Percentiles rank a stretch among this genome's conserved stretches.
phyloP scores from a whole-genome alignment of 2,329 filamentous ascomycete genomes.

The Xylaria arbuscula region DNA sequence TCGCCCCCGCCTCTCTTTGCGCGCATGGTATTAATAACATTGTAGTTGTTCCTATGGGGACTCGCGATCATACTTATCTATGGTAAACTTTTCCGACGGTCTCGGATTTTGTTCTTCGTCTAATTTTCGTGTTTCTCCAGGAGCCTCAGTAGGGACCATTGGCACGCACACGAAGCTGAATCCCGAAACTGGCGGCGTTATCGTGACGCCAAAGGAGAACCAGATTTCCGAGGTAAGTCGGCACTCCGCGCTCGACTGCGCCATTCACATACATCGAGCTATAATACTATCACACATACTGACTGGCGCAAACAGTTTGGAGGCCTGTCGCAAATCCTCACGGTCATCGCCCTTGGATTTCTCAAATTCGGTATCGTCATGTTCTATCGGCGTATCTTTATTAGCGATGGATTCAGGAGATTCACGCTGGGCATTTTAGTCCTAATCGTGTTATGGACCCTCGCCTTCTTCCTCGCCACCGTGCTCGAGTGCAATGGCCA shows the following conservation, averaged over 20 bases:
- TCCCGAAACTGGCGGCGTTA: no score
- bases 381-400: background rate
- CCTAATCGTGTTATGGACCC: background rate
- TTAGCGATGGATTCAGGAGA: background rate
- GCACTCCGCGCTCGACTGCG: no score
- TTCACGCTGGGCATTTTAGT: background rate
- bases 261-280: no score
- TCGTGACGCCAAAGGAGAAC: no score
- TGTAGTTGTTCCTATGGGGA: background rate
- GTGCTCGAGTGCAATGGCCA: background rate
- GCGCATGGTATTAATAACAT: background rate
- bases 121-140: no score
- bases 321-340: no score
- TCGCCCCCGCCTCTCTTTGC: background rate
- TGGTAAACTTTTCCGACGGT: background rate
- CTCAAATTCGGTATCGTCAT: background rate
- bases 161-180: no score
- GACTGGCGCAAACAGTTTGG: no score
- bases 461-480: background rate
- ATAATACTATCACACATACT: no score
- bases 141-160: no score
- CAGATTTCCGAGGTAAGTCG: no score
- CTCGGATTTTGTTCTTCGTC: no score
- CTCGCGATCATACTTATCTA: background rate
- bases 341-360: background rate